Evolutionary conservation across 2,329 filamentous ascomycete genomes (phyloP).

Genomic region (Trichoderma sp.): DNA sequence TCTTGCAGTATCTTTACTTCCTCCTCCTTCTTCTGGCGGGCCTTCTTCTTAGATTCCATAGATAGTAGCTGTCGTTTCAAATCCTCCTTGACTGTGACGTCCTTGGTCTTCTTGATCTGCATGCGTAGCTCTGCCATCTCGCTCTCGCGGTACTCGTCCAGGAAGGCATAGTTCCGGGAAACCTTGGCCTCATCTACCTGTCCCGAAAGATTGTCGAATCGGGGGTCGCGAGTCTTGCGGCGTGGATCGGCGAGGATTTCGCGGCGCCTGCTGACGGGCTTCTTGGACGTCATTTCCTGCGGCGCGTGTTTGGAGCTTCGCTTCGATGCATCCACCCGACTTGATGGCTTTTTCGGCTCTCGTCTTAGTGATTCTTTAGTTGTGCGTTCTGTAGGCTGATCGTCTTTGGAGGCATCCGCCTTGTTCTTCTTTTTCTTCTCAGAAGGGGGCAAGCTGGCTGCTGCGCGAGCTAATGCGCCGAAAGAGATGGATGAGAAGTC

Average conservation of each 20-base stretch:
- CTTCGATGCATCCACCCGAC: constrained; percentile 30
- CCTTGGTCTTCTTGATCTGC: constrained; percentile 65
- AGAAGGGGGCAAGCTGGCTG: constrained; percentile 58
- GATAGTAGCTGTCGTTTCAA: constrained; percentile 72
- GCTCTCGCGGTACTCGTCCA: constrained; percentile 79
- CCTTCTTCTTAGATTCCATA: constrained; percentile 75
- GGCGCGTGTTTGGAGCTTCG: constrained; percentile 83
- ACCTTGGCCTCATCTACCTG: constrained; percentile 57
- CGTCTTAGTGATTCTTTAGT: not conserved
- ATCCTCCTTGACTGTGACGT: constrained; percentile 61
- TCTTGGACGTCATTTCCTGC: constrained; percentile 75
- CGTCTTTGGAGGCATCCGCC: constrained; percentile 27
- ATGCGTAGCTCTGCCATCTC: constrained; percentile 75
- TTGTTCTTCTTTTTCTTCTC: constrained; percentile 32
- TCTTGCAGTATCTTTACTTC: constrained; percentile 67
- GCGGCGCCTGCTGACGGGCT: constrained; percentile 77
- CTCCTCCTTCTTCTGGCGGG: constrained; percentile 66
- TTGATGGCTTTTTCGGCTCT: not conserved
- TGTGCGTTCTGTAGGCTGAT: constrained; percentile 29
- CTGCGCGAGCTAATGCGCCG: constrained; percentile 83
- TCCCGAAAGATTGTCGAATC: constrained; percentile 70
- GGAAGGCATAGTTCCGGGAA: constrained; percentile 77
- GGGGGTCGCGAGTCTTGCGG: constrained; percentile 74
- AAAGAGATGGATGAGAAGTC: constrained; percentile 70
- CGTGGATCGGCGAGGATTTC: constrained; percentile 60